Evolutionary conservation across 441 rosid species (phyloP).

Genomic region (Brassica hybrid): DNA sequence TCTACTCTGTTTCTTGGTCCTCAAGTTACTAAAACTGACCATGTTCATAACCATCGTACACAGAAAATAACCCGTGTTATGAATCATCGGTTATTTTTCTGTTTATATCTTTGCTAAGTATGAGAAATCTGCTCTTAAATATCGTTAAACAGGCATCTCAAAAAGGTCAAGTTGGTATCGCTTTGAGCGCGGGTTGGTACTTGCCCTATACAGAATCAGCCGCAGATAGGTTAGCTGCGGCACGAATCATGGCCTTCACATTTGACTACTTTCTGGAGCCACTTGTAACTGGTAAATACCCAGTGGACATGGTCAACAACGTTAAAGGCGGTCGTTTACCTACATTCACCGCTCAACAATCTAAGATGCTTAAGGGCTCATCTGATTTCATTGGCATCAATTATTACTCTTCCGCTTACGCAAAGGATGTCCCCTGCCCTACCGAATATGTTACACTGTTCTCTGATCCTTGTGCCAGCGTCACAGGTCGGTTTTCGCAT

Average conservation of each 20-base stretch:
- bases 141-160: constrained; percentile 37
- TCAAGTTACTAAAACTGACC: constrained; percentile 5
- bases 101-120: neutral
- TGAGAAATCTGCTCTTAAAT: neutral
- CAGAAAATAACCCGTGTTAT: neutral
- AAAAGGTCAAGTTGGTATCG: constrained; percentile 50
- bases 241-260: constrained; percentile 45
- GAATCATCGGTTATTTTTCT: neutral
- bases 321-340: constrained; percentile 47
- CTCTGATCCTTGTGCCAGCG: constrained; percentile 41
- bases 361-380: constrained; percentile 41
- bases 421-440: constrained; percentile 36
- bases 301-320: constrained; percentile 43
- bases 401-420: constrained; percentile 42
- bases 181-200: constrained; percentile 40
- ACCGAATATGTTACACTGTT: constrained; percentile 29
- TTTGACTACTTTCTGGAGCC: constrained; percentile 52
- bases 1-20: constrained; percentile 1
- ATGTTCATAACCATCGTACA: neutral
- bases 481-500: constrained; percentile 30
- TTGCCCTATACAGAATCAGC: constrained; percentile 41
- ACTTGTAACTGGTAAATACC: constrained; percentile 47
- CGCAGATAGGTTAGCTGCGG: constrained; percentile 39
- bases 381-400: constrained; percentile 45
- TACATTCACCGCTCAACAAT: constrained; percentile 44